Base-by-base conservation (phyloP, 305 asterid species). In the Fraxinus nigra region DNA sequence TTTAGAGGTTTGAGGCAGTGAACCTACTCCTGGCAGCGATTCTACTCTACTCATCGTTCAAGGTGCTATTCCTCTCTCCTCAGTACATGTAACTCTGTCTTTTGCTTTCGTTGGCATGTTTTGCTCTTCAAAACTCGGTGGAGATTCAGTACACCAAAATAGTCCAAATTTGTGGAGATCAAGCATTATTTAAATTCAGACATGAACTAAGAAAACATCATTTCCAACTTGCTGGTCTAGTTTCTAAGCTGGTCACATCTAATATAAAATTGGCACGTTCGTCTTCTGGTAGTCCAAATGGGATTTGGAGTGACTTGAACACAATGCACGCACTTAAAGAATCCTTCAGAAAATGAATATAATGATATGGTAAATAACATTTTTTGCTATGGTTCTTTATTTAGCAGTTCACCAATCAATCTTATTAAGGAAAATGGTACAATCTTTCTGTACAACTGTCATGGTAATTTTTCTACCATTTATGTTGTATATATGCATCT, bases 1-100 rank as follows among this genome's bases (percentile, higher is more conserved):
- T 78, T 76, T 80, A 94, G 98, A 93, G 90, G 85, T 92, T 89
- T 69, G 98, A 95, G 85, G 98, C 85, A 20, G 92, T 94, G 78
- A 93, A 95, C 88, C 87, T 93, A 38, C 89, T 94, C n/a, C 89
- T 94, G 91, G 98, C 97, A 26, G 72, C 86, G 75, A 81, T 94
- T 81, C 95, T 95, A 80, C 88, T 95, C 7, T 95, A 92, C 88
- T 89, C 98, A 6, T 92, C 99, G 79, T 95, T 94, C 93, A 94
- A 95, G 99, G 98, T 95, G 79, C 87, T 72, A 74, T 82, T 80
- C 82, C 85, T 83, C 85, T 82, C 80, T 86, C 79, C 83, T 75
- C 34, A 37, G 24, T 22, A 74, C 34, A 70, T 77, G 38, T 22
- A 51, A 80, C 78, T 75, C 7, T 61, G 30, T 81, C 43, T 56